phyloP scores from a whole-genome alignment of 345 rosid species.

The Salix udensis region DNA sequence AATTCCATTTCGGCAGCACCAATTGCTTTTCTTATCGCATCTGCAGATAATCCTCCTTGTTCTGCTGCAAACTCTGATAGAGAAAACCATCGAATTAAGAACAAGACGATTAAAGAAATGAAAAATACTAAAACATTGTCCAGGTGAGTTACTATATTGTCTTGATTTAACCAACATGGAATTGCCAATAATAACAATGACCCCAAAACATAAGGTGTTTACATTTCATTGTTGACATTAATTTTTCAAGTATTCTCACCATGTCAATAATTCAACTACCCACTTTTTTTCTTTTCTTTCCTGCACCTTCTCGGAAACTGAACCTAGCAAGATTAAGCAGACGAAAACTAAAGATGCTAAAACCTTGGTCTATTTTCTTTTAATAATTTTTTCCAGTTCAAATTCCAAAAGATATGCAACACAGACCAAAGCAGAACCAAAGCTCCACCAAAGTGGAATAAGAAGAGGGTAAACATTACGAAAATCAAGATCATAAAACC shows the following conservation, averaged over 20 bases:
- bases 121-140: no score
- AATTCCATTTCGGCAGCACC: slow-evolving; percentile 53
- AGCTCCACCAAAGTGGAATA: not conserved
- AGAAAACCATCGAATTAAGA: not conserved
- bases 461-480: not conserved
- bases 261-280: no score
- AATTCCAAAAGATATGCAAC: not conserved
- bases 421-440: not conserved
- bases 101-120: not conserved
- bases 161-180: not conserved
- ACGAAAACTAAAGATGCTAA: not conserved
- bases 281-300: not conserved
- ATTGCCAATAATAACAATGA: no score
- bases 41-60: slow-evolving; percentile 51
- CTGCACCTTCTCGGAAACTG: not conserved
- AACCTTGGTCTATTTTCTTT: not conserved
- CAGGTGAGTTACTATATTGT: no score
- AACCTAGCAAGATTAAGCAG: not conserved
- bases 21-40: slow-evolving; percentile 49
- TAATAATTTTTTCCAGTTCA: not conserved
- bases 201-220: not conserved
- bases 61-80: slow-evolving; percentile 40
- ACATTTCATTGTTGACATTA: not conserved
- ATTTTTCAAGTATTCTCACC: no score
- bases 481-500: not conserved